A percentile compares a stretch with the other conserved stretches of the same genome.
phyloP scores from a whole-genome alignment of 2,329 filamentous ascomycete species.

The Raffaelea arxii region DNA sequence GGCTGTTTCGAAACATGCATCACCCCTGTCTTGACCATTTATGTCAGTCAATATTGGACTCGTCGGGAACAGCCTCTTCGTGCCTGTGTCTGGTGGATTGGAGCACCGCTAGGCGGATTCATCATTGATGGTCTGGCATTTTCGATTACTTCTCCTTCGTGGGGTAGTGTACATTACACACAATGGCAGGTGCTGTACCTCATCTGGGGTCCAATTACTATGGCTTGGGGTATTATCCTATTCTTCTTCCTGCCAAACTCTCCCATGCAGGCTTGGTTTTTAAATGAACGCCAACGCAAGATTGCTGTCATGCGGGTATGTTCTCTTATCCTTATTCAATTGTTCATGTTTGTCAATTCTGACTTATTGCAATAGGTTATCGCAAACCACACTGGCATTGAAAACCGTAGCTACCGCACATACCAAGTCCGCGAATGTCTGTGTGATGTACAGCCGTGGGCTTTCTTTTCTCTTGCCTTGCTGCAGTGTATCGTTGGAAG shows the following conservation, averaged over 20 bases:
- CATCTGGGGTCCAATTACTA: constrained; percentile 21
- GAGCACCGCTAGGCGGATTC: constrained; percentile 6
- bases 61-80: constrained; percentile 10
- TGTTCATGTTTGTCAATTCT: background rate
- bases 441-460: constrained; percentile 21
- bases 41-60: constrained; percentile 8
- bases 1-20: constrained; percentile 9
- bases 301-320: constrained; percentile 19
- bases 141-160: constrained; percentile 4
- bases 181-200: constrained; percentile 21
- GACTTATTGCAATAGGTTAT: constrained; percentile 9
- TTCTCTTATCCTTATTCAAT: too few species aligned
- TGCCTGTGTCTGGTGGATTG: constrained; percentile 9
- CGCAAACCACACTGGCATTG: constrained; percentile 25
- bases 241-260: constrained; percentile 28
- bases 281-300: constrained; percentile 17
- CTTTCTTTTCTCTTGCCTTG: constrained; percentile 19
- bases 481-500: constrained; percentile 21
- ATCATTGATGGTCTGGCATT: constrained; percentile 6
- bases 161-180: constrained; percentile 6
- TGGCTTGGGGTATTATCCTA: constrained; percentile 18
- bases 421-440: constrained; percentile 23
- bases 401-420: constrained; percentile 19
- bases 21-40: constrained; percentile 7
- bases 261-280: constrained; percentile 25